Conservation (phyloP, 441 rosid species). For the Erysimum cheiri region DNA sequence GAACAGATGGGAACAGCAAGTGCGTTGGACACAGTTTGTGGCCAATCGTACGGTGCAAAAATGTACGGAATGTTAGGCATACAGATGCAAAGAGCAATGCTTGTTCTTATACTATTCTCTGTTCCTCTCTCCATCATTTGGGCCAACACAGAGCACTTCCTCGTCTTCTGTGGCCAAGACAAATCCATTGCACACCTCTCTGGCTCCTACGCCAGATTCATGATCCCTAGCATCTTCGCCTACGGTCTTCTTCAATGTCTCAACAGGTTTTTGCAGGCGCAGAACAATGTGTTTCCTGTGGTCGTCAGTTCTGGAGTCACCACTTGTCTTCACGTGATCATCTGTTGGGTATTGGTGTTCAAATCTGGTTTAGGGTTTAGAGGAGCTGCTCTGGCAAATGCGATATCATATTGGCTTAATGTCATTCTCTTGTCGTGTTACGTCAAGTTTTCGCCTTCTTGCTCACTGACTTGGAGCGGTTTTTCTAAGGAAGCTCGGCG, state of each 20-base stretch:
- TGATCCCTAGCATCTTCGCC: conserved; percentile 69
- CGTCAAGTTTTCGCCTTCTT: conserved; percentile 47
- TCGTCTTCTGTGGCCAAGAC: conserved; percentile 58
- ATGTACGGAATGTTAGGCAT: conserved; percentile 66
- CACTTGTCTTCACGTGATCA: conserved; percentile 49
- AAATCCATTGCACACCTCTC: conserved; percentile 54
- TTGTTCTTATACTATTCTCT: conserved; percentile 51
- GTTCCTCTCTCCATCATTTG: conserved; percentile 60
- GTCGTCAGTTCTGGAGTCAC: conserved; percentile 54
- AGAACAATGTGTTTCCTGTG: conserved; percentile 63
- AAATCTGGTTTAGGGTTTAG: conserved; percentile 53
- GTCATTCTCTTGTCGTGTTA: conserved; percentile 55
- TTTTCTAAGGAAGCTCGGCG: conserved; percentile 58
- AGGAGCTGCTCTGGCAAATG: conserved; percentile 69
- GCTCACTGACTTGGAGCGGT: conserved; percentile 65
- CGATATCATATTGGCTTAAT: conserved; percentile 63
- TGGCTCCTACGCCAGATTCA: conserved; percentile 55
- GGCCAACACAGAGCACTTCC: conserved; percentile 57
- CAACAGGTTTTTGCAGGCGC: conserved; percentile 62
- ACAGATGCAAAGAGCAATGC: conserved; percentile 70
- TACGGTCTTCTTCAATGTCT: conserved; percentile 63
- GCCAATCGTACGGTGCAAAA: conserved; percentile 76
- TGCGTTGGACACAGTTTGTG: conserved; percentile 76
- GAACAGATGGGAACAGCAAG: conserved; percentile 68
- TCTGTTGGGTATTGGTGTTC: conserved; percentile 66